Evolutionary conservation across 345 rosid species (phyloP).

Genomic region (Moricandia arvensis): DNA sequence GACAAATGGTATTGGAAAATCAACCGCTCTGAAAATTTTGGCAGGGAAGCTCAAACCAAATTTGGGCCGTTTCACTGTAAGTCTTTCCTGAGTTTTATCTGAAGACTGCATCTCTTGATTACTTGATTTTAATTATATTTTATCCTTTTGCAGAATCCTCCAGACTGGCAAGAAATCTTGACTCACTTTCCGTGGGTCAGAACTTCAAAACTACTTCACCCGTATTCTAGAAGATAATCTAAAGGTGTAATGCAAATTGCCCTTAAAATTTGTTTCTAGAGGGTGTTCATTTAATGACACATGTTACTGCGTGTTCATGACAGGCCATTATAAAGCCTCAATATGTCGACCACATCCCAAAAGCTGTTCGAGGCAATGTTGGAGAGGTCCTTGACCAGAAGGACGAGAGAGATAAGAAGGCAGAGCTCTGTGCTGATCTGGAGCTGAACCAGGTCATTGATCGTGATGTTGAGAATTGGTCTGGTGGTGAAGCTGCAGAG

Average conservation of each 20-base stretch:
- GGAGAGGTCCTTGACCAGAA: conserved; percentile 93
- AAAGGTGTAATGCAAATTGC: conserved; percentile 48
- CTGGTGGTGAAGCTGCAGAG: conserved; percentile 99
- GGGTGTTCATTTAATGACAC: background rate
- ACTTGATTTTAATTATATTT: background rate
- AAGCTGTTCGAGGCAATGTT: conserved; percentile 91
- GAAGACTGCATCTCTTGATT: background rate
- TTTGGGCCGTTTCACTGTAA: conserved; percentile 92
- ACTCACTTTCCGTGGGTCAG: conserved; percentile 97
- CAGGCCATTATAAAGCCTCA: conserved; percentile 98
- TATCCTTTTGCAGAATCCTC: conserved; percentile 68
- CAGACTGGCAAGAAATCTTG: conserved; percentile 99
- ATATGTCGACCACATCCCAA: conserved; percentile 95
- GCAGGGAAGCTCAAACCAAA: conserved; percentile 98
- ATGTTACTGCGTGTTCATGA: conserved; percentile 10
- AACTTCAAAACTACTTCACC: conserved; percentile 93
- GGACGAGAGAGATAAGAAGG: conserved; percentile 79
- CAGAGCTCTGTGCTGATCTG: conserved; percentile 73
- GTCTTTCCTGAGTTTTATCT: background rate
- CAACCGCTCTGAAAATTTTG: conserved; percentile 91
- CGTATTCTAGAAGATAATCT: conserved; percentile 93
- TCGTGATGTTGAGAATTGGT: conserved; percentile 84
- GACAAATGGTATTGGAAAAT: conserved; percentile 97
- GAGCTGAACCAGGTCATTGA: conserved; percentile 93
- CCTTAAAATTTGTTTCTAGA: background rate